These are phyloP conservation scores for Vaccinium corymbosum DNA, from an alignment of 148 eudicot genomes.

Conservation along the genomic window DNA sequence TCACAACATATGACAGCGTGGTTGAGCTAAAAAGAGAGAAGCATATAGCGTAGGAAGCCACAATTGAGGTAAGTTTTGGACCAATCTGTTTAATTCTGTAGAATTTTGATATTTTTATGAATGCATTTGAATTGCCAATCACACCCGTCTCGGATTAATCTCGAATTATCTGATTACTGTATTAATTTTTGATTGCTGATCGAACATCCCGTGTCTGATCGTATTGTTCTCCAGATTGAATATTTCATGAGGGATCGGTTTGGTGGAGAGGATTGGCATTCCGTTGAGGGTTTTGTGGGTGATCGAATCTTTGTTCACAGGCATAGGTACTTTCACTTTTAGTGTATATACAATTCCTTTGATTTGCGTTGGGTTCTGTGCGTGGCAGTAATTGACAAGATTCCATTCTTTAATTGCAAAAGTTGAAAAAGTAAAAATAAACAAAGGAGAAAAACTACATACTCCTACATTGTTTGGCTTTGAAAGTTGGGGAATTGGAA, in stretches of 20 bases:
- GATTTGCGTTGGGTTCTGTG: conserved; percentile 4
- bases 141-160: background rate
- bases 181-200: background rate
- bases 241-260: background rate
- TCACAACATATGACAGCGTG: background rate
- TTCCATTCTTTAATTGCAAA: background rate
- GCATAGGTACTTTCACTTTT: background rate
- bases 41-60: background rate
- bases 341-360: background rate
- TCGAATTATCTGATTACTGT: background rate
- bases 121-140: background rate
- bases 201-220: background rate
- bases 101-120: background rate
- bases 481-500: background rate
- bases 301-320: background rate
- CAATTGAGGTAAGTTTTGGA: background rate
- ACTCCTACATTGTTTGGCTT: conserved; percentile 1
- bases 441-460: background rate
- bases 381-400: background rate
- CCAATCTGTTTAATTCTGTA: background rate
- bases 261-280: background rate
- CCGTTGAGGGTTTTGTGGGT: background rate
- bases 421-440: background rate
- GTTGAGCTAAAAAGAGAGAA: background rate
- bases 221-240: background rate